Percentiles rank a stretch among this genome's conserved stretches.
phyloP scores from a whole-genome alignment of 257 asterid genomes.

The Fraxinus pennsylvanica region DNA sequence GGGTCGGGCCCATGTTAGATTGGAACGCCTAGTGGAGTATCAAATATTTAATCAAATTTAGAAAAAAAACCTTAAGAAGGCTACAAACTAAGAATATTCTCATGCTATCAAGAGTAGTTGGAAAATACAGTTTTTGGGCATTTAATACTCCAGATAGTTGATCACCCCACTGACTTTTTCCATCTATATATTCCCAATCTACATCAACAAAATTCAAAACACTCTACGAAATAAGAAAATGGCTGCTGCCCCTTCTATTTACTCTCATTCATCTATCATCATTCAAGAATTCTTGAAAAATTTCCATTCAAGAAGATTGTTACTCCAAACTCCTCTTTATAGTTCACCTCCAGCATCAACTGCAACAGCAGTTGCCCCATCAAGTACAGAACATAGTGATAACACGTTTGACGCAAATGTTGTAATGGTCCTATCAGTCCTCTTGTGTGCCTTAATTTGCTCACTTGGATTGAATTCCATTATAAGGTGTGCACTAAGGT shows the following conservation, averaged over 20 bases:
- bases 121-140: constrained; percentile 6
- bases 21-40: constrained; percentile 23
- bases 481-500: constrained; percentile 51
- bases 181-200: constrained; percentile 37
- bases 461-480: constrained; percentile 59
- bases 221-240: neutral
- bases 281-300: constrained; percentile 21
- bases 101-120: neutral
- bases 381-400: neutral
- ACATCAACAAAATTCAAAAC: neutral
- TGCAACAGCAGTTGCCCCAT: neutral
- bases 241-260: constrained; percentile 3
- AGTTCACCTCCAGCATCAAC: constrained; percentile 29
- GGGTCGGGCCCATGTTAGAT: constrained; percentile 20
- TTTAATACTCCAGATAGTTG: neutral
- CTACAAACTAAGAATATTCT: neutral
- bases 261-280: constrained; percentile 23
- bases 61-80: neutral
- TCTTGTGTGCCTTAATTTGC: constrained; percentile 57
- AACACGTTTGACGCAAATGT: constrained; percentile 49
- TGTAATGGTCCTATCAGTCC: constrained; percentile 59
- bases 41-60: neutral
- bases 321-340: constrained; percentile 36
- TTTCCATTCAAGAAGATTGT: constrained; percentile 41
- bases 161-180: constrained; percentile 14